A percentile compares a stretch with the other conserved stretches of the same genome.
phyloP scores from a whole-genome alignment of 2,329 filamentous ascomycete species.

The Fusarium euwallaceae region DNA sequence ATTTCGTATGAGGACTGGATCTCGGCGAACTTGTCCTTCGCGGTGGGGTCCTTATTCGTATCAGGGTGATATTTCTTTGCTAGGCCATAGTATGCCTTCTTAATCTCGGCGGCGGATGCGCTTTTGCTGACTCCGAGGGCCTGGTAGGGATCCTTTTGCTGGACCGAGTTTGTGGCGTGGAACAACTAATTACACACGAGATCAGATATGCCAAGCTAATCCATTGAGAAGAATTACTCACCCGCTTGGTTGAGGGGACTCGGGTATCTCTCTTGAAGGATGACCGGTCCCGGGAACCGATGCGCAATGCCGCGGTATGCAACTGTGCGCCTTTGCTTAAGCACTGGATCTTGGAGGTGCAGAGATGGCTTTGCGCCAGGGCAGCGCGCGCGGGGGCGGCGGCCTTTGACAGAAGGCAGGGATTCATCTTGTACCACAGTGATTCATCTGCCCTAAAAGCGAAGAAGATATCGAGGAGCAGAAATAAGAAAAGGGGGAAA shows the following conservation, averaged over 20 bases:
- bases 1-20: conserved; percentile 95
- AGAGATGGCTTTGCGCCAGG: conserved; percentile 59
- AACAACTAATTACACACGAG: conserved; percentile 60
- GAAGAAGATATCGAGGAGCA: conserved; percentile 25
- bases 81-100: conserved; percentile 97
- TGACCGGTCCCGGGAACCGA: conserved; percentile 35
- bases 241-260: conserved; percentile 43
- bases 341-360: conserved; percentile 57
- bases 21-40: conserved; percentile 95
- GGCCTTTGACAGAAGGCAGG: conserved; percentile 61
- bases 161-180: conserved; percentile 69
- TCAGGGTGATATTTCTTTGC: conserved; percentile 99
- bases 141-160: conserved; percentile 85
- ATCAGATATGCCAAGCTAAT: conserved; percentile 33
- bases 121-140: conserved; percentile 86
- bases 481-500: conserved; percentile 20
- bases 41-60: conserved; percentile 94
- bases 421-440: conserved; percentile 59
- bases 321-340: conserved; percentile 55
- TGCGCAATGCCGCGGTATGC: conserved; percentile 49
- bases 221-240: conserved; percentile 42
- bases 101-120: conserved; percentile 89
- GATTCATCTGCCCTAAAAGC: conserved; percentile 47
- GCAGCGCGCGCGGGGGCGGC: conserved; percentile 59
- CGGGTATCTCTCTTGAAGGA: conserved; percentile 30